phyloP scores from a whole-genome alignment of 2,329 filamentous ascomycete species.

The Orbilia oligospora region DNA sequence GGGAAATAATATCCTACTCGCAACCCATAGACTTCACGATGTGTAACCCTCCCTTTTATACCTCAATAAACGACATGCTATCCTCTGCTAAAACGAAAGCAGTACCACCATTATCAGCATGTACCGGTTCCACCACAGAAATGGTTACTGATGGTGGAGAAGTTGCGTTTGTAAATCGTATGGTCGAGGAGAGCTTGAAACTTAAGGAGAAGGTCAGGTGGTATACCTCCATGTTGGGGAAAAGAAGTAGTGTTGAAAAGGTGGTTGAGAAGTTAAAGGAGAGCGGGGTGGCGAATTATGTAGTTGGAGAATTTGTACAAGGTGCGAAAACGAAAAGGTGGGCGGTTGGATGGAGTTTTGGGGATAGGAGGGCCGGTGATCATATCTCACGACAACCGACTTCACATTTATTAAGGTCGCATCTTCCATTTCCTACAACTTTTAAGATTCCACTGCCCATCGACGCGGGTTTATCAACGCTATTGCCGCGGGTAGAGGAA shows the following conservation, averaged over 20 bases:
- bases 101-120: constrained; percentile 74
- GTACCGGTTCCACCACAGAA: constrained; percentile 81
- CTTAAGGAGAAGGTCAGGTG: constrained; percentile 76
- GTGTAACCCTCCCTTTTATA: constrained; percentile 96
- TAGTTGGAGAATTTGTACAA: constrained; percentile 83
- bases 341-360: constrained; percentile 91
- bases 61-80: constrained; percentile 78
- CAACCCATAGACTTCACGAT: constrained; percentile 83
- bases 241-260: constrained; percentile 77
- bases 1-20: background rate
- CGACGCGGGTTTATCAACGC: constrained; percentile 33
- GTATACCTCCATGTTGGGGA: constrained; percentile 94
- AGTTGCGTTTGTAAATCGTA: constrained; percentile 78
- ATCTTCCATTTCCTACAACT: constrained; percentile 54
- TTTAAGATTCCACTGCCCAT: constrained; percentile 39
- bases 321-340: constrained; percentile 83
- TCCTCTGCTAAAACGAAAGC: constrained; percentile 77
- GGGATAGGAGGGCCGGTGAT: constrained; percentile 74
- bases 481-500: constrained; percentile 40
- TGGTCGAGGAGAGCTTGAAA: constrained; percentile 78
- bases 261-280: constrained; percentile 75
- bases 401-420: constrained; percentile 27
- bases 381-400: constrained; percentile 53
- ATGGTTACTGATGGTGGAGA: constrained; percentile 90
- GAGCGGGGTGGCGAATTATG: constrained; percentile 79